Conservation (phyloP, 2,329 filamentous ascomycete genomes). For the Beauveria varroae region DNA sequence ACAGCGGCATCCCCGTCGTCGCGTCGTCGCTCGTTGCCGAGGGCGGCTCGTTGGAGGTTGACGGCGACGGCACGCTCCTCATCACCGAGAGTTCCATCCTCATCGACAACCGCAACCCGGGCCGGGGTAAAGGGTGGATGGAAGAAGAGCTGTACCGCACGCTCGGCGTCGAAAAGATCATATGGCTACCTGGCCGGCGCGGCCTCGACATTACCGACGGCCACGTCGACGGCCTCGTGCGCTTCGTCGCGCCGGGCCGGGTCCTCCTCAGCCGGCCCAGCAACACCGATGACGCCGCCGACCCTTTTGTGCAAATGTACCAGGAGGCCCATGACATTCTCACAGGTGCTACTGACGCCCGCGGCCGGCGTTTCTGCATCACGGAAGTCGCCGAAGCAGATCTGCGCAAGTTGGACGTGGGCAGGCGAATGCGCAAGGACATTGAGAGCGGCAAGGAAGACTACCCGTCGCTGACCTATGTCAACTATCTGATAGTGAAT, state of each 20-base stretch:
- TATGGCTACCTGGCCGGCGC: conserved; percentile 22
- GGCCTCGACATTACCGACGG: conserved; percentile 20
- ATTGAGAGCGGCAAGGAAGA: conserved; percentile 2
- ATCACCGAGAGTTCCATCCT: conserved; percentile 22
- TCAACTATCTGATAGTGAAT: conserved; percentile 23
- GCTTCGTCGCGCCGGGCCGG: conserved; percentile 19
- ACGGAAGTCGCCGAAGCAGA: conserved; percentile 20
- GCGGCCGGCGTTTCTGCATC: conserved; percentile 17
- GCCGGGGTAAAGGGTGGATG: conserved; percentile 13
- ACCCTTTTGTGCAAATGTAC: conserved; percentile 16
- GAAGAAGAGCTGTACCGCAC: conserved; percentile 17
- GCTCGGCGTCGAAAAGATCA: conserved; percentile 19
- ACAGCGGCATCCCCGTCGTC: neutral
- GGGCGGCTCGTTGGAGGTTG: conserved; percentile 21
- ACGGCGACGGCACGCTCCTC: conserved; percentile 22
- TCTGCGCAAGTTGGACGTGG: conserved; percentile 10
- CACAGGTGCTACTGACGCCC: conserved; percentile 13
- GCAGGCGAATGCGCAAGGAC: neutral
- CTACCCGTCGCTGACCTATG: conserved; percentile 16
- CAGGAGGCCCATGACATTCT: conserved; percentile 17
- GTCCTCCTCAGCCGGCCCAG: conserved; percentile 19
- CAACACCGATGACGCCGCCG: neutral
- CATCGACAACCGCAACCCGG: conserved; percentile 23
- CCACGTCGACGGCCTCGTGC: conserved; percentile 22
- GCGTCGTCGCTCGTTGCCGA: conserved; percentile 15